Percentiles rank a stretch among this genome's conserved stretches.
phyloP scores from a whole-genome alignment of 179 eudicot species.

The Heliamphora pulchella region DNA sequence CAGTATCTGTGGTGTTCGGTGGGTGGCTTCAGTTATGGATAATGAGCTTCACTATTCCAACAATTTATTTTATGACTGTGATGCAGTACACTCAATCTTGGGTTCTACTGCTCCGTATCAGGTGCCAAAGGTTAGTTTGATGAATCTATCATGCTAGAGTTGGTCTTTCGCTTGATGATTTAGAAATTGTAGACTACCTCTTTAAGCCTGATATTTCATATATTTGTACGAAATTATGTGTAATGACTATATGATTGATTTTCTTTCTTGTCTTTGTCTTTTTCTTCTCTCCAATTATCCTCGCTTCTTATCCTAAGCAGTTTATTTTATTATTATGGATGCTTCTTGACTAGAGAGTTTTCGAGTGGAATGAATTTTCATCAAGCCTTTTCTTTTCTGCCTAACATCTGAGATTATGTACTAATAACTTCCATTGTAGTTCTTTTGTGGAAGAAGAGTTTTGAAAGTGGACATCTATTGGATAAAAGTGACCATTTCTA shows the following conservation, averaged over 20 bases:
- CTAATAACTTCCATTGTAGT: neutral
- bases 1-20: constrained; percentile 42
- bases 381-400: neutral
- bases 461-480: neutral
- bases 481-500: neutral
- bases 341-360: neutral
- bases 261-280: neutral
- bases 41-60: constrained; percentile 58
- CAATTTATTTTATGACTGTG: constrained; percentile 77
- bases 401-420: neutral
- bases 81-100: constrained; percentile 60
- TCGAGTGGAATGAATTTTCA: neutral
- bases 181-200: neutral
- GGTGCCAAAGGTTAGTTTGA: constrained; percentile 72
- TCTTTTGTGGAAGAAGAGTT: neutral
- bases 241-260: neutral
- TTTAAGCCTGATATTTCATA: neutral
- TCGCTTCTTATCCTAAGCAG: neutral
- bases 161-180: neutral
- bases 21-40: constrained; percentile 65
- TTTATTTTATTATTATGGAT: neutral
- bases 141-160: neutral
- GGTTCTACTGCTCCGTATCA: constrained; percentile 74
- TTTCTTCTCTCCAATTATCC: neutral
- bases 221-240: neutral